Evolutionary conservation across 306 rosid species (phyloP), one percentile per base, ranked within the genome.

Genomic region (Quercus aquifolioides): DNA sequence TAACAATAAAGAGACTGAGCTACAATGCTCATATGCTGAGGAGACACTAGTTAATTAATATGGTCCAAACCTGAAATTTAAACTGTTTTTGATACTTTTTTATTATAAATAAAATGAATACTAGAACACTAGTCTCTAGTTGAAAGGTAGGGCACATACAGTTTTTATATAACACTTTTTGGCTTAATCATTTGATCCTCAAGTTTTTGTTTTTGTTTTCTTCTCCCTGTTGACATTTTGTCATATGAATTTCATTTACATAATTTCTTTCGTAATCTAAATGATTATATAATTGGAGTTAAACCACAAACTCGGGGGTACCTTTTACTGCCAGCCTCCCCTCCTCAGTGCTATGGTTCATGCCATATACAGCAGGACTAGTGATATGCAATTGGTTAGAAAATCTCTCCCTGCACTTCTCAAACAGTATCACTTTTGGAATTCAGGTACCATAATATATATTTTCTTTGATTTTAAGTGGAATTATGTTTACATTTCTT

Each of bases 341-440:
- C 93, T 95, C 74, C 84, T 95, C 52, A 95, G 99, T 26, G 89
- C 96, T 69, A 95, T 95, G 98, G 87, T 95, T 75, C 38, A 80
- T 63, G 96, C 90, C 78, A 90, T 93, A 83, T 93, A 84, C 85
- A n/a, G 54, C 69, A 81, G 81, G 76, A 95, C 93, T 1, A 88
- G 88, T 6, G 94, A 92, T 59, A 12, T 83, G 17, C 89, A 91
- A 79, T 81, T 95, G 25, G 89, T 89, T 74, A 83, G 83, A 69
- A 90, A 5, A 33, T 33, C 38, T 33, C 38, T 33, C 38, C 38
- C 6, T 33, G 38, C 38, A 33, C 38, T 33, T 20, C 71, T 82
- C 69, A 93, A 88, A 84, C 98, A 95, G 80, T 82, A 95, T 67
- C 83, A 85, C 46, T 95, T 95, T 78, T 95, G 98, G 99, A 95